A percentile compares a stretch with the other conserved stretches of the same genome.
Conservation (phyloP, 1,284 basidiomycete species). For the Laetiporus sulphureus region DNA sequence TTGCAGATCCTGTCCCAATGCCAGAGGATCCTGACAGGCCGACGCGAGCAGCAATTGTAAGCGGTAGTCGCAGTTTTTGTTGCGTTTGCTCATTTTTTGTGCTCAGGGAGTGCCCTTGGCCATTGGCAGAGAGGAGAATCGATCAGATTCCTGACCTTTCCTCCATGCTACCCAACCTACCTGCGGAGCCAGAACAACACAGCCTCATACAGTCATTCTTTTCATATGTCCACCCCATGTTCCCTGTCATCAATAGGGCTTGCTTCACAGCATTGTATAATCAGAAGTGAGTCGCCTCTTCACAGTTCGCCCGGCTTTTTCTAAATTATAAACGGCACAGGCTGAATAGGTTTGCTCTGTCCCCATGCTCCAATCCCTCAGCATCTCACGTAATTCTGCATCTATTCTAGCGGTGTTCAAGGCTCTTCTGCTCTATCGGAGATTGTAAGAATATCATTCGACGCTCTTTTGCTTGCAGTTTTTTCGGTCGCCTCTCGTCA, state of each 20-base stretch:
- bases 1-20: conserved; percentile 8
- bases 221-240: conserved; percentile 9
- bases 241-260: conserved; percentile 5
- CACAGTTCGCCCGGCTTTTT: background rate
- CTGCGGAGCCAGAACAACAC: conserved; percentile 5
- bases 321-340: background rate
- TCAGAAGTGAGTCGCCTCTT: conserved; percentile 4
- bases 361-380: background rate
- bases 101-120: conserved; percentile 3
- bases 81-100: too few species aligned
- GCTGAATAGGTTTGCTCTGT: conserved; percentile 4
- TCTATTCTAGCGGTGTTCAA: conserved; percentile 2
- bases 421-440: background rate
- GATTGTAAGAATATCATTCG: conserved; percentile 1
- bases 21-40: conserved; percentile 2
- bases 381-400: background rate
- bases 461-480: conserved; percentile 4
- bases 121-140: conserved; percentile 1
- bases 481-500: conserved; percentile 3
- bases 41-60: conserved; percentile 4
- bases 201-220: conserved; percentile 7
- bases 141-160: background rate
- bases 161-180: background rate
- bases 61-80: too few species aligned
- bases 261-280: conserved; percentile 5